Evolutionary conservation across 2,329 filamentous ascomycete species (phyloP), one percentile per base, ranked within the genome.

Genomic region (Aureobasidium sp.): DNA sequence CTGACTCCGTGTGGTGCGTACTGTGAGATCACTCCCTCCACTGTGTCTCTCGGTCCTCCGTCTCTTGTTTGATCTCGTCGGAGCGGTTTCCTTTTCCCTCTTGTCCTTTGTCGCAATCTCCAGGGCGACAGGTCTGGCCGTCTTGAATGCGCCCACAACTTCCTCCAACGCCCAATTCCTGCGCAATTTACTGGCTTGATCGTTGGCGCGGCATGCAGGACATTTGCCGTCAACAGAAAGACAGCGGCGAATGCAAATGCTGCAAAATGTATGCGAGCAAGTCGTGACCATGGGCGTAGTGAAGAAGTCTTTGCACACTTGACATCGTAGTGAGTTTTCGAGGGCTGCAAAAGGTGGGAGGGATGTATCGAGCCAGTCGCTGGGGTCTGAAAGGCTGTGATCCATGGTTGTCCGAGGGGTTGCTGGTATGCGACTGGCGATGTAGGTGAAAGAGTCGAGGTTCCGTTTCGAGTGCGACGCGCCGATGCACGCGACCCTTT

Each of bases 261-360:
- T 97, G 80, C 94, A 99, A 72, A 99, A 99, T 0, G 94, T 97
- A 73, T 99, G 94, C 60, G 86, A 89, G 77, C 94, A 99, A 1
- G 90, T 89, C 0, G 94, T 99, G 65, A 97, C 87, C 84, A 99
- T 94, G 0, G 94, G 94, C 56, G 91, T 96, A 64, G 86, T 86
- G 78, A 90, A 97, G 76, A 97, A 96, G 74, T 99, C 95, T 73
- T 97, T 97, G 84, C 94, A 99, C 64, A 99, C 89, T 75, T 97
- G 90, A 76, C 94, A 99, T 68, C 94, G 90, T 22, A 99, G 81
- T 3, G 91, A 86, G 64, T 88, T 86, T 71, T 99, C 94, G 65
- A 99, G 84, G 15, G 83, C 78, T 52, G 85, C 80, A 61, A 95
- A 82, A 15, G 78, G 78, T 17, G 84, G 76, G 1, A 95, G 79